Evolutionary conservation across 345 rosid species (phyloP).

Genomic region (Cardamine chenopodiifolia): DNA sequence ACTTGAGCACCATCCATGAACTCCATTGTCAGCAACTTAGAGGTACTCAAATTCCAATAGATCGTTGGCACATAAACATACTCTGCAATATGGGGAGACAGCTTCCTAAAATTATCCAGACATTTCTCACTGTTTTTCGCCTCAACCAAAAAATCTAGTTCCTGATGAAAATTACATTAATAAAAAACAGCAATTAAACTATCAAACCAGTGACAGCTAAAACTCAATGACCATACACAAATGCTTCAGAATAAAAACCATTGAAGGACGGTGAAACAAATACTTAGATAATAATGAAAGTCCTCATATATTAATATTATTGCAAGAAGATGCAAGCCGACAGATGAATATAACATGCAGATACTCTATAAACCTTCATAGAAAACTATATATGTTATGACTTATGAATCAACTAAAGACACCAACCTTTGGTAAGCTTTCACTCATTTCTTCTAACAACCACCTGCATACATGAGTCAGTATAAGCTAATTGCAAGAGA

Average conservation of each 20-base stretch:
- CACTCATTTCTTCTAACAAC: slow-evolving; percentile 86
- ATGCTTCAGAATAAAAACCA: background rate
- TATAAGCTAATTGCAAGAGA: slow-evolving; percentile 31
- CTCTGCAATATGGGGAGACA: slow-evolving; percentile 86
- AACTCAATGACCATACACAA: background rate
- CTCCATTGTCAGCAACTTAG: slow-evolving; percentile 91
- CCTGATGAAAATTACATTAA: slow-evolving; percentile 52
- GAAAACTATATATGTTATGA: background rate
- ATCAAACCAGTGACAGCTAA: slow-evolving; percentile 17
- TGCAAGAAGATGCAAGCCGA: background rate
- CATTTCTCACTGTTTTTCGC: slow-evolving; percentile 89
- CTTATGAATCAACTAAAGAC: slow-evolving; percentile 24
- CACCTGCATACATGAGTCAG: slow-evolving; percentile 63
- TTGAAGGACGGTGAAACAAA: background rate
- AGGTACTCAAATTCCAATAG: slow-evolving; percentile 81
- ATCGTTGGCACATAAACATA: slow-evolving; percentile 80
- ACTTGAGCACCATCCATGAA: slow-evolving; percentile 92
- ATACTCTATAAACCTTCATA: background rate
- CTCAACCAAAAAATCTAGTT: slow-evolving; percentile 87
- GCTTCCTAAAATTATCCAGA: slow-evolving; percentile 82
- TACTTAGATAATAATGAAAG: background rate
- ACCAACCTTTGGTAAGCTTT: slow-evolving; percentile 91
- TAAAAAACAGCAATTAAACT: background rate
- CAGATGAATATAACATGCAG: background rate
- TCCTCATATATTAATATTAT: background rate